Percentiles rank a stretch among this genome's conserved stretches.
phyloP scores from a whole-genome alignment of 306 rosid genomes.

The Cucurbita moschata region DNA sequence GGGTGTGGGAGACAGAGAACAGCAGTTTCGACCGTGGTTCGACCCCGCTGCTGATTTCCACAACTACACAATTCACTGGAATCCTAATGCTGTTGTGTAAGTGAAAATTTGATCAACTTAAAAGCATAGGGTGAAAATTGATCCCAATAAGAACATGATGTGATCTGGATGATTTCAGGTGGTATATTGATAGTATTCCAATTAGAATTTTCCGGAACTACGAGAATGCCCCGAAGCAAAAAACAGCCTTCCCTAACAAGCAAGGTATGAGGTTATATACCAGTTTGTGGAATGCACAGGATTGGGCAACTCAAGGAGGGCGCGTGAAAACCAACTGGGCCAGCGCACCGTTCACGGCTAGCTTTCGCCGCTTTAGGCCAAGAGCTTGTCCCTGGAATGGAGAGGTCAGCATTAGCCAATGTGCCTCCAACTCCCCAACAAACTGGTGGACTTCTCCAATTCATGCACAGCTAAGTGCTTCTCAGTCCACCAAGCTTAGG shows the following conservation, averaged over 20 bases:
- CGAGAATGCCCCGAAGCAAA: conserved; percentile 12
- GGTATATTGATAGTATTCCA: conserved; percentile 60
- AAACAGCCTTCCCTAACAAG: conserved; percentile 52
- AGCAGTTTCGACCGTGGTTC: conserved; percentile 79
- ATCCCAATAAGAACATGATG: not conserved
- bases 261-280: conserved; percentile 65
- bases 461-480: conserved; percentile 24
- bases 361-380: conserved; percentile 36
- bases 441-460: conserved; percentile 62
- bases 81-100: conserved; percentile 62
- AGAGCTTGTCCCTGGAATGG: conserved; percentile 72
- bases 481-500: conserved; percentile 16
- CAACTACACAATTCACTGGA: conserved; percentile 91
- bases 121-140: not conserved
- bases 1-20: conserved; percentile 73
- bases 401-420: conserved; percentile 30
- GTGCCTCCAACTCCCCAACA: conserved; percentile 26
- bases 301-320: conserved; percentile 85
- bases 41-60: conserved; percentile 72
- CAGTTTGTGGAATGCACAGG: conserved; percentile 65
- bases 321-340: conserved; percentile 51
- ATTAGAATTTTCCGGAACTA: conserved; percentile 65
- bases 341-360: conserved; percentile 54
- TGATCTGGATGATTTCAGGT: conserved; percentile 25
- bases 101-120: conserved; percentile 4